Evolutionary conservation across 108 stramenopile species (phyloP).

Genomic region (Nitzschia sp.): DNA sequence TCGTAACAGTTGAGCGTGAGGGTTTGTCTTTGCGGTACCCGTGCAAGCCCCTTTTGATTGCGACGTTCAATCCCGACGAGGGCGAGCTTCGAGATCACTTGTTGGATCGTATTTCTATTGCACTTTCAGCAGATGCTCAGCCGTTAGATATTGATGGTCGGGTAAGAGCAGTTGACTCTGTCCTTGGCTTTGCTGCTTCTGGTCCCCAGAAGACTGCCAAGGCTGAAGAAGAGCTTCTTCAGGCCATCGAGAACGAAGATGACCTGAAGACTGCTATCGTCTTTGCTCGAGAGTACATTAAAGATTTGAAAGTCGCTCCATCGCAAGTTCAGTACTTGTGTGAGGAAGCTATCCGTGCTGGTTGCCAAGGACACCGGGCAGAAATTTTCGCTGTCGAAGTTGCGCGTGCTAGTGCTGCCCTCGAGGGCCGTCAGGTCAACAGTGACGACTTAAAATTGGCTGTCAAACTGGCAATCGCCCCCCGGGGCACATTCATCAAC

Average conservation of each 20-base stretch:
- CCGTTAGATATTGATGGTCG: conserved; percentile 73
- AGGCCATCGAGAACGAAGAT: conserved; percentile 87
- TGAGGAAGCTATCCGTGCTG: conserved; percentile 94
- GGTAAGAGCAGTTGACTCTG: conserved; percentile 84
- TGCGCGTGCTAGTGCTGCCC: conserved; percentile 88
- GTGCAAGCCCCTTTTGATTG: conserved; percentile 90
- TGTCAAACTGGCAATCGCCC: conserved; percentile 95
- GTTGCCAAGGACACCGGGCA: conserved; percentile 95
- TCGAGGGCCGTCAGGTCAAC: conserved; percentile 89
- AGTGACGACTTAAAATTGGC: conserved; percentile 86
- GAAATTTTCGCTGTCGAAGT: conserved; percentile 95
- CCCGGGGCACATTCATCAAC: conserved; percentile 92
- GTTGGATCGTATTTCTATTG: conserved; percentile 91
- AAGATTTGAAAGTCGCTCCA: conserved; percentile 72
- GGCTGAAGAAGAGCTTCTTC: conserved; percentile 61
- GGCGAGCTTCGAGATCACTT: conserved; percentile 95
- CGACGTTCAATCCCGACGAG: conserved; percentile 97
- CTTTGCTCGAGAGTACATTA: conserved; percentile 91
- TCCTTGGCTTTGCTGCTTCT: conserved; percentile 76
- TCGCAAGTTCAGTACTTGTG: conserved; percentile 95
- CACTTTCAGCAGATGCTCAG: conserved; percentile 88
- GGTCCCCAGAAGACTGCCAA: conserved; percentile 57
- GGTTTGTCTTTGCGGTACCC: conserved; percentile 91
- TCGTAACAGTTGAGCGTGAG: conserved; percentile 93
- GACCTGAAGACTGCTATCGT: conserved; percentile 92